phyloP scores from a whole-genome alignment of 352 stramenopile species.

The Plasmopara viticola region DNA sequence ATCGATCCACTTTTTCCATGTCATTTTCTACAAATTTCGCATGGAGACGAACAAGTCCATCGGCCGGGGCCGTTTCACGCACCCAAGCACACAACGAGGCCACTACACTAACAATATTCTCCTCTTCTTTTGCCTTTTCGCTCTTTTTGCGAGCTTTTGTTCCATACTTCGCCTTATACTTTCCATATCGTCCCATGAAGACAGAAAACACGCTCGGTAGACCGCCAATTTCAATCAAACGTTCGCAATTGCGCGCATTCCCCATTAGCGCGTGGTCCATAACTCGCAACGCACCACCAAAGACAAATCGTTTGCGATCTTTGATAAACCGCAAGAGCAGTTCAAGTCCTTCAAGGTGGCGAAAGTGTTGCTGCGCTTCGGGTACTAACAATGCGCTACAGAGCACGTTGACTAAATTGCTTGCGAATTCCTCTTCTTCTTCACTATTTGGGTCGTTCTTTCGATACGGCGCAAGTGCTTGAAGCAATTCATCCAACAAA shows the following conservation, averaged over 20 bases:
- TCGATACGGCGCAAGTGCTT: constrained; percentile 82
- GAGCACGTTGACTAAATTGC: constrained; percentile 90
- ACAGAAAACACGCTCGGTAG: constrained; percentile 60
- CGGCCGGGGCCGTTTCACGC: constrained; percentile 33
- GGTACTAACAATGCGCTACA: constrained; percentile 66
- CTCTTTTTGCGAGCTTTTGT: constrained; percentile 24
- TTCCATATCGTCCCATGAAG: constrained; percentile 53
- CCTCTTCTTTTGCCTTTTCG: constrained; percentile 43
- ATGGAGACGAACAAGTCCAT: constrained; percentile 61
- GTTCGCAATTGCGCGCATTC: constrained; percentile 60
- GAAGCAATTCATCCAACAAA: constrained; percentile 88
- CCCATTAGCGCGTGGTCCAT: constrained; percentile 58
- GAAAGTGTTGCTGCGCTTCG: constrained; percentile 47
- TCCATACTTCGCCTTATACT: constrained; percentile 32
- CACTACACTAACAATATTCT: constrained; percentile 62
- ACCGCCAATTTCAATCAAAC: constrained; percentile 57
- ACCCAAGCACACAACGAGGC: constrained; percentile 58
- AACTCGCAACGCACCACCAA: constrained; percentile 42
- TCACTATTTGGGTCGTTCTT: constrained; percentile 72
- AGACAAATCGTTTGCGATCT: constrained; percentile 73
- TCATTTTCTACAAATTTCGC: constrained; percentile 80
- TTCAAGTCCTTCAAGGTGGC: constrained; percentile 85
- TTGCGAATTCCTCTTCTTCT: constrained; percentile 89
- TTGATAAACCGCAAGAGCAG: constrained; percentile 90
- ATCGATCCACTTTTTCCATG: constrained; percentile 75